These are phyloP conservation scores for Populus euphratica DNA, from an alignment of 345 rosid genomes.

Conservation along the genomic window DNA sequence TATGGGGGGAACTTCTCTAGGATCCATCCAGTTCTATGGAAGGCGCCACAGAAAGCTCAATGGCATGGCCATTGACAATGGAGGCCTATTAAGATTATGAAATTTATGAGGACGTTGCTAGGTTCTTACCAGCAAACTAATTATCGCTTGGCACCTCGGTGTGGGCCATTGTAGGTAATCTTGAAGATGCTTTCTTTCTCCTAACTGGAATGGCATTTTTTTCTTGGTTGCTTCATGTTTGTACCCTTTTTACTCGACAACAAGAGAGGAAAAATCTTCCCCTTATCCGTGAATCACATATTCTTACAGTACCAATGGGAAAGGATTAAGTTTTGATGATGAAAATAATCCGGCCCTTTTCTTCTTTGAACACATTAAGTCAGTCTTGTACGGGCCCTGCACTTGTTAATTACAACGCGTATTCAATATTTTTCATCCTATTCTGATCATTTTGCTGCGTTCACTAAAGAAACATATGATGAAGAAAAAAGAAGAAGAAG, in stretches of 20 bases:
- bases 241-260: not conserved
- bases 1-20: no score
- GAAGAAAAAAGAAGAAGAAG: no score
- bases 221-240: not conserved
- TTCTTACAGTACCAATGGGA: not conserved
- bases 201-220: not conserved
- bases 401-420: no score
- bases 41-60: no score
- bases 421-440: no score
- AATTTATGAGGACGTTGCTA: not conserved
- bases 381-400: not conserved
- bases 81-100: not conserved
- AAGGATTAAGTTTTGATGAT: not conserved
- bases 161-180: not conserved
- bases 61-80: not conserved
- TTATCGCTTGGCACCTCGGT: not conserved
- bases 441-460: not conserved
- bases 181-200: not conserved
- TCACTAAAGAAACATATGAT: not conserved
- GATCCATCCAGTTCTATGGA: no score
- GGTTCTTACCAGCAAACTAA: not conserved
- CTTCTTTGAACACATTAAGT: not conserved
- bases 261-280: not conserved
- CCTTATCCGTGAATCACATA: not conserved
- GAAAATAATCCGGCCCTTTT: fast-evolving